A percentile compares a stretch with the other conserved stretches of the same genome.
Conservation (phyloP, 2,329 filamentous ascomycete species). For the Aspergillus jensenii region DNA sequence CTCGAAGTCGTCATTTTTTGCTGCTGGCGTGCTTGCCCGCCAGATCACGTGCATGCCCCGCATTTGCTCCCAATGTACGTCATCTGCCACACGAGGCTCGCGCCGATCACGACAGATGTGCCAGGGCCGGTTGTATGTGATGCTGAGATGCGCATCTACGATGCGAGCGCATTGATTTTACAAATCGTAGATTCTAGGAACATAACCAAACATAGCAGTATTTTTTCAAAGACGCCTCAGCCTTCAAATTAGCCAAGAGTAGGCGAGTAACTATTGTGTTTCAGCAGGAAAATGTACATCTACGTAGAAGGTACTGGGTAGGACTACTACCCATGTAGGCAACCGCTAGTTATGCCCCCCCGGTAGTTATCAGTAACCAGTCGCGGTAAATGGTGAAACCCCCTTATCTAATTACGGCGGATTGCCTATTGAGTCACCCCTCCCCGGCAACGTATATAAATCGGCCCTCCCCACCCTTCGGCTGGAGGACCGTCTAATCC, state of each 20-base stretch:
- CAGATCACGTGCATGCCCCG: constrained; percentile 9
- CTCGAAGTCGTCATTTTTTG: not conserved
- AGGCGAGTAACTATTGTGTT: not conserved
- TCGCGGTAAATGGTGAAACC: not conserved
- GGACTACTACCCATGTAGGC: not conserved
- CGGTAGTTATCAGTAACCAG: not conserved
- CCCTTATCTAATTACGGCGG: constrained; percentile 7
- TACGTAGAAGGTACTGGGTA: not conserved
- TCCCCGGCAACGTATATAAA: constrained; percentile 10
- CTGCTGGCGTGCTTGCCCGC: too few relatives aligned
- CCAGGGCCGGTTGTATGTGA: not conserved
- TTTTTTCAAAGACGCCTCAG: not conserved
- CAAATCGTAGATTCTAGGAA: too few relatives aligned
- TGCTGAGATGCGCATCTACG: not conserved
- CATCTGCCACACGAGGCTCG: not conserved
- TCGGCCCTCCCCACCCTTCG: not conserved
- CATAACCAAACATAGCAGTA: too few relatives aligned
- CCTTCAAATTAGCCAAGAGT: not conserved
- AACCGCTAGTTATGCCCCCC: not conserved
- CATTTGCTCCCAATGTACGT: constrained; percentile 2
- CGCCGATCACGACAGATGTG: not conserved
- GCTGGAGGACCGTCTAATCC: constrained; percentile 1
- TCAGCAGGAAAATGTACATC: not conserved
- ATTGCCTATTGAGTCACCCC: constrained; percentile 9
- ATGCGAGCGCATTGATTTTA: not conserved